Base-by-base conservation (phyloP, 306 rosid species). In the Quercus rubra region DNA sequence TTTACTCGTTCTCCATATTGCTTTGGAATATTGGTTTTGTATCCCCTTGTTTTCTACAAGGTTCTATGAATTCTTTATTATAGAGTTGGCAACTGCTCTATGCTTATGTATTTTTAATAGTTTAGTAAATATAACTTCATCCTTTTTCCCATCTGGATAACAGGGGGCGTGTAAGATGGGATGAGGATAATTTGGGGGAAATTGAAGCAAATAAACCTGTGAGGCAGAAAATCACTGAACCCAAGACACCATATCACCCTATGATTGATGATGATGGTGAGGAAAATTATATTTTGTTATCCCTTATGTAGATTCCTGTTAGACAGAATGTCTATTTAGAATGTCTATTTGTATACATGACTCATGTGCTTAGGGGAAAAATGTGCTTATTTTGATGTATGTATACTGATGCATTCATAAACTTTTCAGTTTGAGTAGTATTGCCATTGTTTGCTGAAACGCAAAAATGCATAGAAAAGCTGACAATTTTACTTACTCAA, bases 141-240 rank as follows among this genome's bases (percentile, higher is more conserved):
- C 62, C 63, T 86, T 56, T 46, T 57, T 83, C 43, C 38, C 43
- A 52, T 81, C 74, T 77, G 64, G 77, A 78, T 61, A 25, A 73
- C 80, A 86, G 91, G 78, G 89, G 97, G 35, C 92, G 88, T 54
- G 99, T 95, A 75, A 89, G 90, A 76, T 95, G 99, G 99, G 89
- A 95, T 62, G 99, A 95, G 83, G 91, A 56, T 66, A 95, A 95
- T 88, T 76, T 95, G 78, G 98, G 83, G 73, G 95, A 90, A 64
- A 95, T 95, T 85, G 99, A 95, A 84, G 98, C 99, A 73, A 93
- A 83, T 86, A 95, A 95, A 83, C 99, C 99, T 74, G 97, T 89
- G 80, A 87, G 99, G 88, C 99, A 95, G 94, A 95, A 95, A 87
- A 95, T 95, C 81, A 93, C 97, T 75, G 99, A 95, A 81, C 99